Percentiles rank a stretch among this genome's conserved stretches.
phyloP scores from a whole-genome alignment of 2,329 filamentous ascomycete species.

The Leptographium galeiforme region DNA sequence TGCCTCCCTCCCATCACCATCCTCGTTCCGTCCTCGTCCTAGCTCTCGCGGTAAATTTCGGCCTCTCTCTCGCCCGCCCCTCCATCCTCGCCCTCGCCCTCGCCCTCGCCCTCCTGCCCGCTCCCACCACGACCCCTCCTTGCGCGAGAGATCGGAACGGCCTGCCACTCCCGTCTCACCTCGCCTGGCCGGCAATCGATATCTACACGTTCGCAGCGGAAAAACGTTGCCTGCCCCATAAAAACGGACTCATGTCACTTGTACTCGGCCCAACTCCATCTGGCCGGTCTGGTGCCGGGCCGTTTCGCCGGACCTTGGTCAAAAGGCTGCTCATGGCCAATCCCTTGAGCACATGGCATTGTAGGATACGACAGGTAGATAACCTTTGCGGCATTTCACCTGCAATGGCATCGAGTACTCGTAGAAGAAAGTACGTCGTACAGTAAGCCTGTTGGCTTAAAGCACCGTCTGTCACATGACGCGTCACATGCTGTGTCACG shows the following conservation, averaged over 20 bases:
- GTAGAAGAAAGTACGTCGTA: too few species aligned
- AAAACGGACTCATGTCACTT: neutral
- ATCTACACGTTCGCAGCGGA: neutral
- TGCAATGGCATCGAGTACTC: neutral
- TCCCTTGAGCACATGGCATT: neutral
- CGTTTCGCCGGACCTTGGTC: neutral
- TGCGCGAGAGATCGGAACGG: neutral
- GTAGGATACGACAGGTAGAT: neutral
- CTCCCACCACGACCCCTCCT: neutral
- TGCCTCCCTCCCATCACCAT: too few species aligned
- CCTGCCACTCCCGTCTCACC: neutral
- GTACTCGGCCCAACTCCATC: neutral
- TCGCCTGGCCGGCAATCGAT: too few species aligned
- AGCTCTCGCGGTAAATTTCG: neutral
- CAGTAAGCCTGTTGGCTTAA: neutral
- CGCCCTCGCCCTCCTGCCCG: neutral
- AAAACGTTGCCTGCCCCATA: neutral
- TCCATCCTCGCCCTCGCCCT: neutral
- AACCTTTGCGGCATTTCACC: neutral
- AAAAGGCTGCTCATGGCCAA: neutral
- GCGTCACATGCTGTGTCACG: neutral
- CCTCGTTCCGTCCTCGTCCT: neutral
- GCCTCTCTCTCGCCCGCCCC: neutral
- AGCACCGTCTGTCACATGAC: neutral
- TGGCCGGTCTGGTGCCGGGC: neutral